These are phyloP conservation scores for Rhizoclosmatium sp. DNA, from an alignment of 192 early-diverging fungal species.

Conservation along the genomic window DNA sequence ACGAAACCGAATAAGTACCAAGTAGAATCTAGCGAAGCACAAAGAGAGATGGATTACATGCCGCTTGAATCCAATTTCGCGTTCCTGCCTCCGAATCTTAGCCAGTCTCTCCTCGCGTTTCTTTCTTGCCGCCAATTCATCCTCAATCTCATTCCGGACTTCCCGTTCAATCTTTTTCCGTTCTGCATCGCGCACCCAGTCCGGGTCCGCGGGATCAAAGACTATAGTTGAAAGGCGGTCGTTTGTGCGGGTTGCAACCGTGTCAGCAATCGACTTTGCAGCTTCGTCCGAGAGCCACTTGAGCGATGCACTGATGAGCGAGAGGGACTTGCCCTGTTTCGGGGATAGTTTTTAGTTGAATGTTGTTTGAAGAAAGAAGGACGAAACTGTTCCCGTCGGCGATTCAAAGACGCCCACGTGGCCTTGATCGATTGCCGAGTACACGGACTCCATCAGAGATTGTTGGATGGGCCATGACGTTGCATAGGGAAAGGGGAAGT, in stretches of 20 bases:
- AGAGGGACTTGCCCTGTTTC: conserved; percentile 84
- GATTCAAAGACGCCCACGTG: conserved; percentile 88
- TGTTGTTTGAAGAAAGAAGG: not conserved
- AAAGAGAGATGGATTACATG: not conserved
- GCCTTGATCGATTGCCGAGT: conserved; percentile 69
- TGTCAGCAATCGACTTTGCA: conserved; percentile 12
- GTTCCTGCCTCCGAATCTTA: conserved; percentile 28
- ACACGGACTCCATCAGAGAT: conserved; percentile 80
- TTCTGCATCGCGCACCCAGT: conserved; percentile 43
- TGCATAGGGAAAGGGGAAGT: conserved; percentile 65
- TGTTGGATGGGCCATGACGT: conserved; percentile 77
- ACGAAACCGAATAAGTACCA: too few species aligned
- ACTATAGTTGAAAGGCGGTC: not conserved
- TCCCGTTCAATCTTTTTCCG: not conserved
- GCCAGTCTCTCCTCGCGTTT: not conserved
- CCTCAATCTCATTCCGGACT: not conserved
- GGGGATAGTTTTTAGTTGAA: not conserved
- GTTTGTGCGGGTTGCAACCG: conserved; percentile 1
- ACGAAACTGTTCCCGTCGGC: conserved; percentile 86
- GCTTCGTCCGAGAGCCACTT: conserved; percentile 76
- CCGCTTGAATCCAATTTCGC: conserved; percentile 2
- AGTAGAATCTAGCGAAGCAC: too few species aligned
- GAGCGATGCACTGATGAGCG: conserved; percentile 84
- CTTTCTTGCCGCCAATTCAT: not conserved
- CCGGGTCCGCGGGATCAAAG: conserved; percentile 40